phyloP scores from a whole-genome alignment of 805 yeast species.

The Candida anglica region DNA sequence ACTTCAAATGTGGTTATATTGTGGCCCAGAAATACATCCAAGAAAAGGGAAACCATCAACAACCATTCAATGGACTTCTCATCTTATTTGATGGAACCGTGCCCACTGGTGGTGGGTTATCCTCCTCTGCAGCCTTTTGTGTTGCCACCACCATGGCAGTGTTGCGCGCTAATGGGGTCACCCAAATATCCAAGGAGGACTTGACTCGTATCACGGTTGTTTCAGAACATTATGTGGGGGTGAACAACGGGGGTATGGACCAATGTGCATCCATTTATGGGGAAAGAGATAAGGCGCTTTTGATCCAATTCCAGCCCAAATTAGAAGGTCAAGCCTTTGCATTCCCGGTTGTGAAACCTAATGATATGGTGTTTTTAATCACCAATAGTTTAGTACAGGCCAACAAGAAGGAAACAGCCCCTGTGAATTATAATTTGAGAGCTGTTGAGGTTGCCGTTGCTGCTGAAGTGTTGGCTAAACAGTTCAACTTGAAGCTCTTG shows the following conservation, averaged over 20 bases:
- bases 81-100: slow-evolving; percentile 59
- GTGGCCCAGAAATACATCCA: slow-evolving; percentile 52
- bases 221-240: slow-evolving; percentile 69
- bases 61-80: slow-evolving; percentile 43
- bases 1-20: slow-evolving; percentile 60
- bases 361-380: slow-evolving; percentile 50
- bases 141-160: slow-evolving; percentile 59
- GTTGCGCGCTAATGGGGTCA: slow-evolving; percentile 48
- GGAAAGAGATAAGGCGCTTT: slow-evolving; percentile 51
- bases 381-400: slow-evolving; percentile 62
- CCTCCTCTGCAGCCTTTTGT: slow-evolving; percentile 70
- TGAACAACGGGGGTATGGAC: slow-evolving; percentile 79
- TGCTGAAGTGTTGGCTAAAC: slow-evolving; percentile 52
- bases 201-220: slow-evolving; percentile 59
- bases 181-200: slow-evolving; percentile 42
- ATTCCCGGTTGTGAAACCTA: slow-evolving; percentile 45
- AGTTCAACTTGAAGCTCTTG: slow-evolving; percentile 37
- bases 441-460: slow-evolving; percentile 73
- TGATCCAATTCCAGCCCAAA: slow-evolving; percentile 58
- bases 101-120: slow-evolving; percentile 70
- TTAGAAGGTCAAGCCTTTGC: slow-evolving; percentile 51
- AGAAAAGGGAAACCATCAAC: slow-evolving; percentile 17
- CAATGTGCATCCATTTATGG: slow-evolving; percentile 72
- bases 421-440: slow-evolving; percentile 63
- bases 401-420: slow-evolving; percentile 68